These are phyloP conservation scores for Trichocomaceae sp. DNA, from an alignment of 2,329 filamentous ascomycete species.

Conservation along the genomic window DNA sequence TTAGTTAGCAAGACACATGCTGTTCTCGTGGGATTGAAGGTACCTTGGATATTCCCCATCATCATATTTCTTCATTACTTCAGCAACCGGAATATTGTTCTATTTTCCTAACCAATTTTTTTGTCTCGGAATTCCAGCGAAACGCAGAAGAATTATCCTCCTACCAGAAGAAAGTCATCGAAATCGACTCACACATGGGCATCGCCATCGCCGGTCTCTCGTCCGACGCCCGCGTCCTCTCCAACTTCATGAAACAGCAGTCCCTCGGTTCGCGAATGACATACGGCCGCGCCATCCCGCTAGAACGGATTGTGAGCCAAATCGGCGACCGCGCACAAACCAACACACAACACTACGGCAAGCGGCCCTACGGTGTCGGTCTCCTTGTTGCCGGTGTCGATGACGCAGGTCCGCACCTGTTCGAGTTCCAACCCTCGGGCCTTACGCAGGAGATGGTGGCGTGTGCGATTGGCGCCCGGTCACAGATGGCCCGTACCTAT, in stretches of 20 bases:
- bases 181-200: constrained; percentile 90
- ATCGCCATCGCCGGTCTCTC: constrained; percentile 94
- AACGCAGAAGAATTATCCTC: constrained; percentile 99
- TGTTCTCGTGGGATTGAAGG: constrained; percentile 94
- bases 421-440: constrained; percentile 94
- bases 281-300: constrained; percentile 86
- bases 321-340: constrained; percentile 95
- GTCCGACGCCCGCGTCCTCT: constrained; percentile 95
- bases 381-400: constrained; percentile 90
- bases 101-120: constrained; percentile 12
- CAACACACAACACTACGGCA: constrained; percentile 97
- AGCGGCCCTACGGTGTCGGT: constrained; percentile 91
- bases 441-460: constrained; percentile 97
- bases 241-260: constrained; percentile 99
- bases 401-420: constrained; percentile 87
- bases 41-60: constrained; percentile 33
- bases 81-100: not conserved
- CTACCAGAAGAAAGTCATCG: constrained; percentile 99
- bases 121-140: constrained; percentile 51
- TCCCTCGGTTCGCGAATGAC: constrained; percentile 92
- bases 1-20: constrained; percentile 97
- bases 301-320: constrained; percentile 80
- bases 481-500: constrained; percentile 97
- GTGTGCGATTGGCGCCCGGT: constrained; percentile 90
- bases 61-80: not conserved